Evolutionary conservation across 805 yeast genomes (phyloP).

Genomic region (Hemisphaericaspora nanyangensis): DNA sequence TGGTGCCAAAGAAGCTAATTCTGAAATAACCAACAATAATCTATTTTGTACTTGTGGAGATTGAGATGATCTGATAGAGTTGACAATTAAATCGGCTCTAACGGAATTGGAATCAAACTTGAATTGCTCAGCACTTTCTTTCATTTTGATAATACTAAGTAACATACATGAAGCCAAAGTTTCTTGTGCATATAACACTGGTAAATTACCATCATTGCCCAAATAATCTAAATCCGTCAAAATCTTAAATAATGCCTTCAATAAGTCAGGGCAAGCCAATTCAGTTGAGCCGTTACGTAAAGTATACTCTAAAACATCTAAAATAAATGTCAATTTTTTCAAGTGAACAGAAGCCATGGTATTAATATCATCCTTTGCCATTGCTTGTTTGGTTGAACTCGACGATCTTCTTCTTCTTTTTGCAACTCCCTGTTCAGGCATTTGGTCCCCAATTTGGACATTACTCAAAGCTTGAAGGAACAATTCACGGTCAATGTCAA

Average conservation of each 20-base stretch:
- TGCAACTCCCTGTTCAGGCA: slow-evolving; percentile 50
- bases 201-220: slow-evolving; percentile 87
- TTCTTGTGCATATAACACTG: slow-evolving; percentile 89
- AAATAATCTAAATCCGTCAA: slow-evolving; percentile 76
- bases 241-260: slow-evolving; percentile 54
- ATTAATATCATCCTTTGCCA: slow-evolving; percentile 66
- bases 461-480: slow-evolving; percentile 58
- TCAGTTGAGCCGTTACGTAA: slow-evolving; percentile 27
- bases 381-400: slow-evolving; percentile 69
- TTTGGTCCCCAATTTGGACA: slow-evolving; percentile 50
- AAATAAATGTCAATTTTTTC: slow-evolving; percentile 68
- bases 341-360: slow-evolving; percentile 75
- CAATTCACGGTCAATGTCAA: slow-evolving; percentile 51
- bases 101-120: slow-evolving; percentile 59
- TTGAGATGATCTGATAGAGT: slow-evolving; percentile 81
- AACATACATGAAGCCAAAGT: slow-evolving; percentile 84
- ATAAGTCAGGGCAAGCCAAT: slow-evolving; percentile 41
- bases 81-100: slow-evolving; percentile 86
- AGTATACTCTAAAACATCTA: slow-evolving; percentile 70
- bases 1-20: slow-evolving; percentile 83
- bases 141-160: slow-evolving; percentile 57
- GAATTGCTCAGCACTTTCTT: slow-evolving; percentile 20
- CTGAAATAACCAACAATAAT: slow-evolving; percentile 76
- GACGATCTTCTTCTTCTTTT: slow-evolving; percentile 83
- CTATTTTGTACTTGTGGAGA: slow-evolving; percentile 96